Evolutionary conservation across 2,329 filamentous ascomycete genomes (phyloP), one percentile per base, ranked within the genome.

Genomic region (Gremmenia infestans): DNA sequence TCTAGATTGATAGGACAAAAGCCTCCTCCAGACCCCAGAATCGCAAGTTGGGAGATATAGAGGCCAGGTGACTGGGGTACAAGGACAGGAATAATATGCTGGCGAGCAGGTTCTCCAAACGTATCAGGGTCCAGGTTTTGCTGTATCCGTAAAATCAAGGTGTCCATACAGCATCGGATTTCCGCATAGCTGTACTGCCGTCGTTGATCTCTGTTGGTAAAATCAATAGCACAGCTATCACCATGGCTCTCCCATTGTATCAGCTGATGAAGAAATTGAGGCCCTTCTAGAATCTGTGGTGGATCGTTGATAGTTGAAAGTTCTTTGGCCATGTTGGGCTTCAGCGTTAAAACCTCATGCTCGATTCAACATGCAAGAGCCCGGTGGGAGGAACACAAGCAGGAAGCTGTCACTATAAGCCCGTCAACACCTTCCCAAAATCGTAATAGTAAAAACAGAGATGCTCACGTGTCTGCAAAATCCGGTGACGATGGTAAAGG

Each of bases 1-100:
- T 96, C 91, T 49, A 89, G 78, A 58, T 87, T 87, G 54, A 97
- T 74, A 0, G 92, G 91, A 62, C 91, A 96, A 65, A 96, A 96
- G 0, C 90, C 90, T 37, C 82, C 89, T 6, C 92, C 92, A 12
- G 85, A 85, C 70, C 92, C 91, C 48, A 96, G 76, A 52, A 93
- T 82, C 3, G 87, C 91, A 46, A 96, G 71, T 59, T 89, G 81
- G 1, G 89, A 79, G 55, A 94, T 78, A 71, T 96, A 96, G 23
- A 97, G 78, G 48, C 86, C 79, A 9, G 86, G 83, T 14, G 82
- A 88, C 72, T 96, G 92, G 2, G 87, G 86, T 15, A 95, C 72
- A 19, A 96, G 78, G 2, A 96, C 74, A 0, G 92, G 91, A 39
- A 96, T 78, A 37, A 96, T 72, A 15, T 78, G 70, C 48, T 76